Percentiles rank a stretch among this genome's conserved stretches.
Evolutionary conservation across 2,329 filamentous ascomycete species (phyloP).

Genomic region (Cephalotrichum gorgonifer): DNA sequence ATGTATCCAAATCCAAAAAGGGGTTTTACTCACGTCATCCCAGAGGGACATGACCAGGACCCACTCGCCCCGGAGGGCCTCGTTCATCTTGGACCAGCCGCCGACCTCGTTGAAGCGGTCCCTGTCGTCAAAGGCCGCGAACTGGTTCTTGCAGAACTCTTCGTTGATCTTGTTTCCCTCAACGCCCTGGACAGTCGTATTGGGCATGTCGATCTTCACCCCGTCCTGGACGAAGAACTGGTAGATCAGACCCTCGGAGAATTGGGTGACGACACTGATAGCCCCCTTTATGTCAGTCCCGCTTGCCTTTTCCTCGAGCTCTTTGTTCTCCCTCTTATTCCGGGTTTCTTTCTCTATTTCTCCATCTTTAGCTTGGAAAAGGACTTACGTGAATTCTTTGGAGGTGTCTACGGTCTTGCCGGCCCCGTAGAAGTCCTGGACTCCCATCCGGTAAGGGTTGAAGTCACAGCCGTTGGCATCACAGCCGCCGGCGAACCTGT

Average conservation of each 20-base stretch:
- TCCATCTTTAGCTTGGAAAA: too few species aligned
- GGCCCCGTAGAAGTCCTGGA: constrained; percentile 51
- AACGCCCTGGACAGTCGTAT: constrained; percentile 26
- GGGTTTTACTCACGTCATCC: constrained; percentile 43
- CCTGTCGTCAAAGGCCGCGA: constrained; percentile 43
- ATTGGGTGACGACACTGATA: constrained; percentile 54
- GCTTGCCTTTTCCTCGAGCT: too few species aligned
- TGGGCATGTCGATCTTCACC: constrained; percentile 43
- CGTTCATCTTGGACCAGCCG: constrained; percentile 46
- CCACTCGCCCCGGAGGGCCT: constrained; percentile 29
- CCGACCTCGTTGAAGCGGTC: constrained; percentile 44
- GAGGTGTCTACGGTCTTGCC: constrained; percentile 46
- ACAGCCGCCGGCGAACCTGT: constrained; percentile 52
- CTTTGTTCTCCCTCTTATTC: neutral
- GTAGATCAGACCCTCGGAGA: constrained; percentile 43
- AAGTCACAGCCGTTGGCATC: constrained; percentile 63
- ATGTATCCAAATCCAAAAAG: too few species aligned
- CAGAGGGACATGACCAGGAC: constrained; percentile 42
- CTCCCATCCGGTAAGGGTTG: constrained; percentile 58
- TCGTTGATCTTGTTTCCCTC: constrained; percentile 41
- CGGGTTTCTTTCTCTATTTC: too few species aligned
- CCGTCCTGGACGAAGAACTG: constrained; percentile 57
- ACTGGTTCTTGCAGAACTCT: constrained; percentile 48
- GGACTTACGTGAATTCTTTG: constrained; percentile 37
- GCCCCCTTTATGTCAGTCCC: neutral